Evolutionary conservation across 2,329 filamentous ascomycete species (phyloP).

Genomic region (Paracamarosporium sp.): DNA sequence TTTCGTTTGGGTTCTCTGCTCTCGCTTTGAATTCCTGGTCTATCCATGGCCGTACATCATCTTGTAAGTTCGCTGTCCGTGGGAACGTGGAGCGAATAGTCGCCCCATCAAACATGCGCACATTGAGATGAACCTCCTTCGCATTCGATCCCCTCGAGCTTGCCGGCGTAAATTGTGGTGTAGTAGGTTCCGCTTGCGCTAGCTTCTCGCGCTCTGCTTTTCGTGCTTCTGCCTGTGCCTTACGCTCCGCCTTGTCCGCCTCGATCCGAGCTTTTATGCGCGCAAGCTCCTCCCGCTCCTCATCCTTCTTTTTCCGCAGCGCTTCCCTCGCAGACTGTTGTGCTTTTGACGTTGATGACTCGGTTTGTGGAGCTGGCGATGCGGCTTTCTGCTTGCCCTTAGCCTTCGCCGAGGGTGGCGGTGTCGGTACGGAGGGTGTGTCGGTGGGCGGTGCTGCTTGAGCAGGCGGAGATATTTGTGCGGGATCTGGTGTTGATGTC

Average conservation of each 20-base stretch:
- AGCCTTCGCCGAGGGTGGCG: constrained; percentile 28
- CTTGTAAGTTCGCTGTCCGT: constrained; percentile 65
- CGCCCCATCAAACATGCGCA: constrained; percentile 84
- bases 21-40: constrained; percentile 54
- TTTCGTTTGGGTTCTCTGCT: constrained; percentile 24
- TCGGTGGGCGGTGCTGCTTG: constrained; percentile 9
- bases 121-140: constrained; percentile 63
- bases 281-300: constrained; percentile 71
- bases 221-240: constrained; percentile 45
- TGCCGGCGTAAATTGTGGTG: constrained; percentile 10
- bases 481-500: constrained; percentile 14
- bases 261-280: constrained; percentile 78
- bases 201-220: constrained; percentile 43
- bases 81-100: constrained; percentile 77
- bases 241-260: constrained; percentile 75
- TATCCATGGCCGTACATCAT: constrained; percentile 78
- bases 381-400: constrained; percentile 53
- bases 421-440: constrained; percentile 15
- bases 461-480: constrained; percentile 2
- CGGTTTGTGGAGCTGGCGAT: constrained; percentile 38
- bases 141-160: constrained; percentile 38
- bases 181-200: constrained; percentile 12
- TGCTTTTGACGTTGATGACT: constrained; percentile 47
- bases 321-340: constrained; percentile 45
- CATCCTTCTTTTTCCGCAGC: constrained; percentile 67